Base-by-base conservation (phyloP, 2,329 filamentous ascomycete genomes). In the Apiospora aurea region DNA sequence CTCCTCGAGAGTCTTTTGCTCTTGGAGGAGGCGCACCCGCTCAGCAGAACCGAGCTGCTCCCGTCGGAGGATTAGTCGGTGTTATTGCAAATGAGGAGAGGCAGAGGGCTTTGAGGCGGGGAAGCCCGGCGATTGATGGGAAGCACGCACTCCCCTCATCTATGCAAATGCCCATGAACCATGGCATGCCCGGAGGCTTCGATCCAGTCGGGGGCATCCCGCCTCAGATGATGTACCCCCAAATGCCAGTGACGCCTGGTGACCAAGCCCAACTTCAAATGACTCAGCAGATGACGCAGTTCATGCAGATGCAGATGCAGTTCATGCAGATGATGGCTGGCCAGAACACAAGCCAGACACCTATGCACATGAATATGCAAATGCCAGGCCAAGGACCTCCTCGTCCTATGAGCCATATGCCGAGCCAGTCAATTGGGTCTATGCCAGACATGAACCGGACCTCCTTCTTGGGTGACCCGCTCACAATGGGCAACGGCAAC, bases 261-360 rank as follows among this genome's bases (percentile, higher is more conserved):
- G 92, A 94, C 74, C 92, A 93, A 79, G 91, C 91, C 41, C 93
- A 96, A 77, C 87, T 95, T 57, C 91, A 95, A 76, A 92, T 96
- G 87, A 92, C 89, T 8, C 92, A 94, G 78, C 93, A 95, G 79
- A 95, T 96, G 93, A 88, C 90, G 71, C 92, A 94, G 77, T 95
- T 96, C 83, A 95, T 96, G 93, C 92, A 95, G 79, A 94, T 96
- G 92, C 94, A 97, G 80, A 95, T 97, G 92, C 93, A 97, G 80
- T 95, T 95, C 83, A 96, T 97, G 92, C 93, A 95, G 78, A 92
- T 94, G 90, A 93, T 94, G 88, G 86, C 87, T 0, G 76, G 79
- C 16, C 83, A 82, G 69, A 84, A 83, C 73, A 80, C 80, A 53
- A 72, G 74, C 49, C 77, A 70, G 78, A 74, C 71, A 77, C 75